These are phyloP conservation scores for Syzygium aqueum DNA, from an alignment of 345 rosid species.

Conservation along the genomic window DNA sequence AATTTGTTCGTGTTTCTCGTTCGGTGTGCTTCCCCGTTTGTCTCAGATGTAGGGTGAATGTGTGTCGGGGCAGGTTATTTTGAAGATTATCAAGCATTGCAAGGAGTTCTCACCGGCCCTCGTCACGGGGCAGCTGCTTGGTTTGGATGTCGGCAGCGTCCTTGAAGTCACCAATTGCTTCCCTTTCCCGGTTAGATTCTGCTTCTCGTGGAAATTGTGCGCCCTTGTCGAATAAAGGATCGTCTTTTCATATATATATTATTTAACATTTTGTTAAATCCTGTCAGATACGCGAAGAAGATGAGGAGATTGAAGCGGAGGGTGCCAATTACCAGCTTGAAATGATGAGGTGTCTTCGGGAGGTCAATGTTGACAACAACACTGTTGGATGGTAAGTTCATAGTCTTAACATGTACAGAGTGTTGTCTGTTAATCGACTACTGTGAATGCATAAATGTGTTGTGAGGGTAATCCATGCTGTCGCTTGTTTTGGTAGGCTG, in stretches of 20 bases:
- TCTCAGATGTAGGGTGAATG: background rate
- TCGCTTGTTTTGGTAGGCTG: background rate
- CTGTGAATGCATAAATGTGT: background rate
- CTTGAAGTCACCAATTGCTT: conserved; percentile 99
- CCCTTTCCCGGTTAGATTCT: conserved; percentile 74
- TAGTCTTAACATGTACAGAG: background rate
- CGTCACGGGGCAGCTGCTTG: conserved; percentile 98
- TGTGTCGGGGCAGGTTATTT: conserved; percentile 43
- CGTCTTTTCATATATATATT: background rate
- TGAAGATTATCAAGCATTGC: conserved; percentile 97
- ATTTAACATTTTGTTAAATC: background rate
- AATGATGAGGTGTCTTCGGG: conserved; percentile 97
- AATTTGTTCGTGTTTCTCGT: background rate
- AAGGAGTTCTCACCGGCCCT: conserved; percentile 91
- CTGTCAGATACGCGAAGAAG: conserved; percentile 70
- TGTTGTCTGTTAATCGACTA: background rate
- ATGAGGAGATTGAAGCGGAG: conserved; percentile 96
- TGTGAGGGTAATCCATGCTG: background rate
- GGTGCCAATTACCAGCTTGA: conserved; percentile 99
- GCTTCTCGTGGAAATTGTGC: background rate
- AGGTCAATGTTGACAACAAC: conserved; percentile 97
- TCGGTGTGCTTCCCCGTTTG: background rate
- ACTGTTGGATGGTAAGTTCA: conserved; percentile 85
- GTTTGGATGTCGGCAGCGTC: conserved; percentile 94
- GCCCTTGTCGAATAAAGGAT: background rate